Conservation (phyloP, 192 early-diverging fungal genomes). For the Oehlia diaphana region DNA sequence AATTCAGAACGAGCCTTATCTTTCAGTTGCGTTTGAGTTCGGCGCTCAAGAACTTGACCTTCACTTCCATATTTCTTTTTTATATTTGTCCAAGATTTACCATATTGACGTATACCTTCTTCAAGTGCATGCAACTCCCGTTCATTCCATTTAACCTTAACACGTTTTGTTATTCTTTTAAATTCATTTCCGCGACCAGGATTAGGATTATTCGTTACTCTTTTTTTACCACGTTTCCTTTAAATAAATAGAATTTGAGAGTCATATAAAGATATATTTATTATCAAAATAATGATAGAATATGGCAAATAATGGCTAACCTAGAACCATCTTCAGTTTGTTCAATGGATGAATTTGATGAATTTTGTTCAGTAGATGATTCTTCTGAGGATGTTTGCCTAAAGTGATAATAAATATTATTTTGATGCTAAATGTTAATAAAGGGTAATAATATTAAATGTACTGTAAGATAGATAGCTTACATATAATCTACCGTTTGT, state of each 20-base stretch:
- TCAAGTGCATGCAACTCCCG: background rate
- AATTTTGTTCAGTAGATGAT: background rate
- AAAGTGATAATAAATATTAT: background rate
- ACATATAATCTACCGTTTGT: background rate
- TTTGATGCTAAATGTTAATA: background rate
- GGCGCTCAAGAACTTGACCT: background rate
- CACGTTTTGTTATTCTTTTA: background rate
- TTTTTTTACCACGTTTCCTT: background rate
- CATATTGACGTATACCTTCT: background rate
- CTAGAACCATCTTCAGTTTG: background rate
- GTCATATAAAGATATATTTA: too few species aligned
- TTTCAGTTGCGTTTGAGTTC: background rate
- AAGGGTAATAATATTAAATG: background rate
- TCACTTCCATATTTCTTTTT: background rate
- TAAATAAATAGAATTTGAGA: too few species aligned
- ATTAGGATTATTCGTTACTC: too few species aligned
- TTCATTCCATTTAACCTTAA: background rate
- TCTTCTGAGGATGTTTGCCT: background rate
- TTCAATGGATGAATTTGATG: background rate
- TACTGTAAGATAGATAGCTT: background rate
- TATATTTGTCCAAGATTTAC: background rate
- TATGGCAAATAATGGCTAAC: background rate
- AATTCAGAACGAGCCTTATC: background rate
- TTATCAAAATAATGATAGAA: too few species aligned
- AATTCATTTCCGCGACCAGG: background rate